Conservation (phyloP, 257 asterid genomes). For the Ehretia macrophylla region DNA sequence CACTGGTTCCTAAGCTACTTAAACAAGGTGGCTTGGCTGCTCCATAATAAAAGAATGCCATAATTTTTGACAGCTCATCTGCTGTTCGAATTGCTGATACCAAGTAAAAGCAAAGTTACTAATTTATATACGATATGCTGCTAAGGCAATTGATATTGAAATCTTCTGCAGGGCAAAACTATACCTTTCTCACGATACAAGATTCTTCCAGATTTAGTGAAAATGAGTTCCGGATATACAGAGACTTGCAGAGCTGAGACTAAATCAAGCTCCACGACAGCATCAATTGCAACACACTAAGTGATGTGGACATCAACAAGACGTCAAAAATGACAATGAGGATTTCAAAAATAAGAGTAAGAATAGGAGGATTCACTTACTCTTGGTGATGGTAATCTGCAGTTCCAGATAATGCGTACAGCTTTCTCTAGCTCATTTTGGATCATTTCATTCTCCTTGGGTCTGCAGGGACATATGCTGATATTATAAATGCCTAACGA, state of each 20-base stretch:
- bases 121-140: not conserved
- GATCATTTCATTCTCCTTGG: constrained; percentile 70
- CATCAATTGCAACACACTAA: constrained; percentile 89
- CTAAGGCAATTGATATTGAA: not conserved
- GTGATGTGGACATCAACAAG: constrained; percentile 21
- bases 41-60: constrained; percentile 88
- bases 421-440: constrained; percentile 78
- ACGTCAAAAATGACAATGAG: constrained; percentile 8
- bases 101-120: constrained; percentile 6
- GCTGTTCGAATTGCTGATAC: constrained; percentile 62
- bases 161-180: not conserved
- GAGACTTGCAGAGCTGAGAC: constrained; percentile 70
- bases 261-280: constrained; percentile 66
- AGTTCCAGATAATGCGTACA: constrained; percentile 84
- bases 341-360: not conserved
- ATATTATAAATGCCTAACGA: not conserved
- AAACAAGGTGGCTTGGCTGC: constrained; percentile 88
- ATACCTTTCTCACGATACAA: constrained; percentile 85
- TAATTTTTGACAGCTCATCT: constrained; percentile 83
- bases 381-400: constrained; percentile 90
- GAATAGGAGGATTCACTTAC: constrained; percentile 37
- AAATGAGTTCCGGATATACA: constrained; percentile 77
- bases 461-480: constrained; percentile 31
- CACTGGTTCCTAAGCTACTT: constrained; percentile 25
- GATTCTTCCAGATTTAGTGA: constrained; percentile 79